Conservation (phyloP, 495 filamentous ascomycete genomes). For the Ascodesmis nigricans region DNA sequence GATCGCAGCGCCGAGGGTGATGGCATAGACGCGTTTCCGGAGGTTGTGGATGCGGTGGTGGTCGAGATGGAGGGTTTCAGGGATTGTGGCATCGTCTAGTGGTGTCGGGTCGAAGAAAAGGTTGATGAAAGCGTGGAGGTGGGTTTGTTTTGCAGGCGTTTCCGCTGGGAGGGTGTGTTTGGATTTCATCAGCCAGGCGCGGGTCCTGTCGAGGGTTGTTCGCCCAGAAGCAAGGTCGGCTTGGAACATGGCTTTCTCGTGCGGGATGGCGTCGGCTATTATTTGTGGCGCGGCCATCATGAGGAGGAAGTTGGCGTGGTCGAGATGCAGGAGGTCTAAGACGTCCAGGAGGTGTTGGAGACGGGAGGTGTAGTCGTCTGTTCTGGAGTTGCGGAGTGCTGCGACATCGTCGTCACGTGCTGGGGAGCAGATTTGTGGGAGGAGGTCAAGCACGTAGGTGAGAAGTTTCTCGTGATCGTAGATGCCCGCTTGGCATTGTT, state of each 20-base stretch:
- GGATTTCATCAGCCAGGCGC: constrained; percentile 49
- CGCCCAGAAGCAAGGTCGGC: constrained; percentile 39
- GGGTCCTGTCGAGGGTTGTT: constrained; percentile 38
- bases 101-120: constrained; percentile 41
- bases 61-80: constrained; percentile 76
- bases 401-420: constrained; percentile 71
- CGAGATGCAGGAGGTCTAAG: constrained; percentile 77
- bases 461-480: constrained; percentile 95
- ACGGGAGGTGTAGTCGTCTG: constrained; percentile 62
- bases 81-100: constrained; percentile 37
- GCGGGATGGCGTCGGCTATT: constrained; percentile 54
- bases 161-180: constrained; percentile 48
- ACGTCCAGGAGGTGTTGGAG: constrained; percentile 63
- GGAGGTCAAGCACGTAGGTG: constrained; percentile 60
- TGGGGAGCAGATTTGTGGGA: constrained; percentile 89
- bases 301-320: constrained; percentile 87
- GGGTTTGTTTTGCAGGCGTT: constrained; percentile 50
- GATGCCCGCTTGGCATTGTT: constrained; percentile 53
- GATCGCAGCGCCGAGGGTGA: constrained; percentile 56
- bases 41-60: constrained; percentile 41
- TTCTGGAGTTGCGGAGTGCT: constrained; percentile 44
- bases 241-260: constrained; percentile 60
- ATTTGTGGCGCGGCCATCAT: constrained; percentile 58
- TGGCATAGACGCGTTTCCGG: constrained; percentile 50
- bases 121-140: constrained; percentile 50